Conservation (phyloP, 2,329 filamentous ascomycete genomes). For the Neoascochyta sp. region DNA sequence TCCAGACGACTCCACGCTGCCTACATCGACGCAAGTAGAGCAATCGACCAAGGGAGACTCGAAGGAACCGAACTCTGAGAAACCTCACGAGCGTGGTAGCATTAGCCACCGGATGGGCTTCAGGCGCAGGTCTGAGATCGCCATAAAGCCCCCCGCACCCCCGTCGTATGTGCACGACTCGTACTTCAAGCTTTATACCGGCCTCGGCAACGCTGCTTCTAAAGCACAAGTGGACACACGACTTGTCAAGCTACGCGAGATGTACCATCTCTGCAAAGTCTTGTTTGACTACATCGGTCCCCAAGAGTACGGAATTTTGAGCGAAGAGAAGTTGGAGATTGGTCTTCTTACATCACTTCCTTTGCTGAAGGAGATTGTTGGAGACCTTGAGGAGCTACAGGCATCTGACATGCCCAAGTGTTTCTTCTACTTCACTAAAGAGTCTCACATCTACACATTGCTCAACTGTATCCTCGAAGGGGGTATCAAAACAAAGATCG, state of each 20-base stretch:
- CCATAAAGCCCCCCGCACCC: conserved; percentile 18
- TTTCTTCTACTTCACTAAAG: conserved; percentile 99
- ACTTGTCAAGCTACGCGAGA: conserved; percentile 82
- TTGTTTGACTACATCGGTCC: conserved; percentile 98
- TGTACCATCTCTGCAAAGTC: conserved; percentile 91
- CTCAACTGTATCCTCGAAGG: conserved; percentile 97
- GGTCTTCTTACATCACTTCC: conserved; percentile 90
- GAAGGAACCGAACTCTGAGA: conserved; percentile 41
- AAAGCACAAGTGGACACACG: conserved; percentile 80
- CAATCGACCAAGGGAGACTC: conserved; percentile 18
- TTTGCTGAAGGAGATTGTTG: conserved; percentile 91
- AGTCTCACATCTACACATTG: conserved; percentile 96
- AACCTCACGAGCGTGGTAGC: conserved; percentile 30
- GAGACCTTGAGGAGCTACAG: conserved; percentile 95
- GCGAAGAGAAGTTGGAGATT: conserved; percentile 97
- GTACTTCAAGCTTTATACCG: conserved; percentile 89
- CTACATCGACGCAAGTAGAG: conserved; percentile 27
- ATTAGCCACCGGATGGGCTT: conserved; percentile 51
- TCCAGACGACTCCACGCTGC: conserved; percentile 25
- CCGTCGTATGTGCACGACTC: conserved; percentile 49
- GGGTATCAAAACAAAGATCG: conserved; percentile 94
- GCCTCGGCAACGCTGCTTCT: conserved; percentile 55
- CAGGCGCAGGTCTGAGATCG: conserved; percentile 49
- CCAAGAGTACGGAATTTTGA: conserved; percentile 95
- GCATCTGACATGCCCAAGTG: conserved; percentile 90